Conservation (phyloP, 2,329 filamentous ascomycete species). For the Exophiala phaeomuriformis region DNA sequence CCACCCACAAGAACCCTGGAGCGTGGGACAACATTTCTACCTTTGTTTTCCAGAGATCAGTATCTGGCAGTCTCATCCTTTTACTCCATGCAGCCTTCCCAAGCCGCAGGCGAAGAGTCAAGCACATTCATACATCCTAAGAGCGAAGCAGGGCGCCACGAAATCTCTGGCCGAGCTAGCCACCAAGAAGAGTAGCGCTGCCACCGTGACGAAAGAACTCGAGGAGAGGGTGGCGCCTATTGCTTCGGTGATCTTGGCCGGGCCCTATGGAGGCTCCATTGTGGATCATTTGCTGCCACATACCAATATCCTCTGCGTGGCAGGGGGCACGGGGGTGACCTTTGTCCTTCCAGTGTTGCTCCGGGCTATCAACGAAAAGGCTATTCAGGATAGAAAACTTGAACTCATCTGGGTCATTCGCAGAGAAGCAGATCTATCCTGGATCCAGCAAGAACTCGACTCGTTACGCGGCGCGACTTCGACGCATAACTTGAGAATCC, state of each 20-base stretch:
- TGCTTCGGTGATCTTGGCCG: conserved; percentile 54
- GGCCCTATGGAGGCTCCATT: conserved; percentile 50
- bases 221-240: conserved; percentile 29
- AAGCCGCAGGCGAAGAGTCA: conserved; percentile 12
- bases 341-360: conserved; percentile 50
- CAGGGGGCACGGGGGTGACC: conserved; percentile 54
- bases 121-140: conserved; percentile 33
- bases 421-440: conserved; percentile 48
- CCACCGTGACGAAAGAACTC: conserved; percentile 28
- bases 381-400: conserved; percentile 39
- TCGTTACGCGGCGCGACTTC: conserved; percentile 39
- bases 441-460: conserved; percentile 53
- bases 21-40: conserved; percentile 64
- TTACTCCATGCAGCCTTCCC: conserved; percentile 56
- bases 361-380: conserved; percentile 29
- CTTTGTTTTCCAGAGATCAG: conserved; percentile 59
- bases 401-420: conserved; percentile 62
- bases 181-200: conserved; percentile 6
- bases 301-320: conserved; percentile 47
- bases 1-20: conserved; percentile 55
- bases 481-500: conserved; percentile 42
- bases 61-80: conserved; percentile 67
- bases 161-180: conserved; percentile 46
- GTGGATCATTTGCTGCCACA: conserved; percentile 21
- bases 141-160: conserved; percentile 48